Evolutionary conservation across 441 rosid species (phyloP).

Genomic region (Croton laevigatus): DNA sequence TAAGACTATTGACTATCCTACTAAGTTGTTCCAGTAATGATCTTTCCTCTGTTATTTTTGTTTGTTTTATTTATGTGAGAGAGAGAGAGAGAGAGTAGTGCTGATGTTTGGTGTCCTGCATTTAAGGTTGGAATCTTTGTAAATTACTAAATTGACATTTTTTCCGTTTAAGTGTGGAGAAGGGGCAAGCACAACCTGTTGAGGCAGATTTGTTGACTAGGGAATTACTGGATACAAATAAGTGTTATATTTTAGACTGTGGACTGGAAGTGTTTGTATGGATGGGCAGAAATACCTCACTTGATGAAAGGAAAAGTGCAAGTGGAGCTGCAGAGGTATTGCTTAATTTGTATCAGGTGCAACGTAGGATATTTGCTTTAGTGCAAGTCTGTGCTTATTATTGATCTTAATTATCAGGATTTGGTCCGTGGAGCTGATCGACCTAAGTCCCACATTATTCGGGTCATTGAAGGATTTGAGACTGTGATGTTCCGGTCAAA

Average conservation of each 20-base stretch:
- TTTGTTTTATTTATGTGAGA: not conserved
- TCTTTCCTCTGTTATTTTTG: slow-evolving; percentile 13
- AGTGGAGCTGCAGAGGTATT: slow-evolving; percentile 81
- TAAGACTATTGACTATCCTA: slow-evolving; percentile 34
- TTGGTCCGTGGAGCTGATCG: slow-evolving; percentile 49
- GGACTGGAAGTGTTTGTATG: slow-evolving; percentile 86
- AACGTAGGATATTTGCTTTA: slow-evolving; percentile 16
- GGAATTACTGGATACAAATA: slow-evolving; percentile 71
- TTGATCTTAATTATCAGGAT: slow-evolving; percentile 49
- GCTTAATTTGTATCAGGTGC: slow-evolving; percentile 11
- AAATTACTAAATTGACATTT: slow-evolving; percentile 21
- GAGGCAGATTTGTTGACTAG: slow-evolving; percentile 69
- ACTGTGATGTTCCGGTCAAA: slow-evolving; percentile 79
- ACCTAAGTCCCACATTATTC: slow-evolving; percentile 59
- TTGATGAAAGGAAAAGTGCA: slow-evolving; percentile 82
- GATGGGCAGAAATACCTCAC: slow-evolving; percentile 83
- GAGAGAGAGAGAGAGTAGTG: not conserved
- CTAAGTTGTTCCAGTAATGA: slow-evolving; percentile 65
- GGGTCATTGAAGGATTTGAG: slow-evolving; percentile 94
- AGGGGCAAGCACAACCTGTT: slow-evolving; percentile 66
- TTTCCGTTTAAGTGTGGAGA: slow-evolving; percentile 67
- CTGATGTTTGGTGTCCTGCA: slow-evolving; percentile 7
- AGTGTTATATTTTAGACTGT: slow-evolving; percentile 78
- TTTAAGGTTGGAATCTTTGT: not conserved
- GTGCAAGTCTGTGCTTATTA: slow-evolving; percentile 17